A percentile compares a stretch with the other conserved stretches of the same genome.
phyloP scores from a whole-genome alignment of 2,329 filamentous ascomycete species.

The Ophiostoma piceae region DNA sequence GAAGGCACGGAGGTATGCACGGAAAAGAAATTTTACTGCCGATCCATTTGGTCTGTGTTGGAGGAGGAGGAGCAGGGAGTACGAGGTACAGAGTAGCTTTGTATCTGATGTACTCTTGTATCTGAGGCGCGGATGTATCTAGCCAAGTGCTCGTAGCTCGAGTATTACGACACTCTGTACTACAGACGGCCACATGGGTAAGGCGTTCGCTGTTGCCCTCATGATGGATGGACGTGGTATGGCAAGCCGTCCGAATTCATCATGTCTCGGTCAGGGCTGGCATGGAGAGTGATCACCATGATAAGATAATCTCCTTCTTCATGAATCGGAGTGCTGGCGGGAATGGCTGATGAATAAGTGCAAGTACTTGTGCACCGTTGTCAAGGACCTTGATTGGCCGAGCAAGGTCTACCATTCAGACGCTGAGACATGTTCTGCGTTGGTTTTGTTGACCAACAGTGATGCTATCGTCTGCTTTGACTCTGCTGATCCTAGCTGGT shows the following conservation, averaged over 20 bases:
- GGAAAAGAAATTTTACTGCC: slow-evolving; percentile 6
- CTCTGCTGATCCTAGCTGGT: background rate
- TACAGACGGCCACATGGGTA: background rate
- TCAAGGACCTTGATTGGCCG: background rate
- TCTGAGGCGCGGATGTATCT: background rate
- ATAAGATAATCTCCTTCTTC: slow-evolving; percentile 2
- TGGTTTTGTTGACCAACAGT: too few species aligned
- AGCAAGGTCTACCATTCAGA: background rate
- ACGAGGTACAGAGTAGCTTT: background rate
- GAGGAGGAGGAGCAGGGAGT: too few species aligned
- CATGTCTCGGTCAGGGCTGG: background rate
- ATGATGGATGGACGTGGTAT: background rate
- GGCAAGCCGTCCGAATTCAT: background rate
- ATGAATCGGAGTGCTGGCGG: background rate
- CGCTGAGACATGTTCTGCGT: background rate
- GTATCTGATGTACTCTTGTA: background rate
- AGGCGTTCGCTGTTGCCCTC: background rate
- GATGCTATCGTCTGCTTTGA: background rate
- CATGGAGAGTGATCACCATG: background rate
- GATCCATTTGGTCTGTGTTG: background rate
- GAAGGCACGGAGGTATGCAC: background rate
- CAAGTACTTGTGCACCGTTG: background rate
- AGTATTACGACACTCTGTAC: background rate
- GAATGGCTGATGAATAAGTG: background rate
- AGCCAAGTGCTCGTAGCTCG: background rate